Evolutionary conservation across 495 filamentous ascomycete genomes (phyloP).

Genomic region (Acidiella bohemica): DNA sequence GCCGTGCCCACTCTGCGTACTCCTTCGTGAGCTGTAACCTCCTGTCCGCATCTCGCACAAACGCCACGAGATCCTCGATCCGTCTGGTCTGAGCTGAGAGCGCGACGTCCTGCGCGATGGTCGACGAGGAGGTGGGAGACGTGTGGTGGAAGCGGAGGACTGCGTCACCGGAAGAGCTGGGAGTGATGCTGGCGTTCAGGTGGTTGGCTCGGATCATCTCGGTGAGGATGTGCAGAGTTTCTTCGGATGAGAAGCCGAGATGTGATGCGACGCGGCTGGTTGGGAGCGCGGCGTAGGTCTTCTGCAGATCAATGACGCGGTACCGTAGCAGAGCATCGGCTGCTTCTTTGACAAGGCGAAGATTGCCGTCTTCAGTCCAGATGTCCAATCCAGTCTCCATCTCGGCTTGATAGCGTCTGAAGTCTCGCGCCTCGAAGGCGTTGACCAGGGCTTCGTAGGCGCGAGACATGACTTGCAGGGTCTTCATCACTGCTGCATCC

Average conservation of each 20-base stretch:
- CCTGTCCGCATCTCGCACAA: conserved; percentile 25
- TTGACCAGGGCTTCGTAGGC: conserved; percentile 58
- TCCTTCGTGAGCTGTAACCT: conserved; percentile 26
- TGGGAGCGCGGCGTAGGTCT: conserved; percentile 28
- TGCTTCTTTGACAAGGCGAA: conserved; percentile 41
- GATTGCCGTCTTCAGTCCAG: conserved; percentile 47
- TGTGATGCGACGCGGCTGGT: conserved; percentile 20
- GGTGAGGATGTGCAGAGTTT: conserved; percentile 18
- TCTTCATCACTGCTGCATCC: conserved; percentile 38
- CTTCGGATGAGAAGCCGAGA: conserved; percentile 15
- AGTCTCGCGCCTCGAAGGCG: conserved; percentile 49
- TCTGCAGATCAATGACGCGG: conserved; percentile 29
- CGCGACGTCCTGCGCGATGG: conserved; percentile 9
- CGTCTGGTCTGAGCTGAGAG: conserved; percentile 24
- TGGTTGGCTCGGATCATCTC: conserved; percentile 20
- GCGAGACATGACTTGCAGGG: conserved; percentile 45
- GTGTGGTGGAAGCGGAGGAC: conserved; percentile 26
- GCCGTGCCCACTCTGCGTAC: conserved; percentile 23
- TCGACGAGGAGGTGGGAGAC: conserved; percentile 1
- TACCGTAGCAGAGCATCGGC: conserved; percentile 35
- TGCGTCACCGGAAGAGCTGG: conserved; percentile 2
- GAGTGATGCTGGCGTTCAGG: conserved; percentile 22
- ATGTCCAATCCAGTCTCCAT: conserved; percentile 38
- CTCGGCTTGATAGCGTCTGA: conserved; percentile 44
- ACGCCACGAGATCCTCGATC: conserved; percentile 23